Percentiles rank a stretch among this genome's conserved stretches.
phyloP scores from a whole-genome alignment of 129 eudicot genomes.

The Sambucus nigra region DNA sequence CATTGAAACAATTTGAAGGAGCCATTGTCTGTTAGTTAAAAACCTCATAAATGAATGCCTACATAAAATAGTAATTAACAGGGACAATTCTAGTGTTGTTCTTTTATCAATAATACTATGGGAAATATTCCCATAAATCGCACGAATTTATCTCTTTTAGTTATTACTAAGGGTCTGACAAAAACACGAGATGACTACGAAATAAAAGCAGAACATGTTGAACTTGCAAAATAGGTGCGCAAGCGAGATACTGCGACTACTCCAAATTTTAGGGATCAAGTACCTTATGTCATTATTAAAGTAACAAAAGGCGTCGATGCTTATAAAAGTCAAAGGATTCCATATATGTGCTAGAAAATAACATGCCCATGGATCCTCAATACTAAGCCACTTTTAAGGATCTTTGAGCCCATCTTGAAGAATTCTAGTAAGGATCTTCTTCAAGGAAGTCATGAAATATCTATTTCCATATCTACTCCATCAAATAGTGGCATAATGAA shows the following conservation, averaged over 20 bases:
- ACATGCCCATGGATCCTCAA: slow-evolving; percentile 88
- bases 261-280: slow-evolving; percentile 94
- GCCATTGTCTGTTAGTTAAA: slow-evolving; percentile 85
- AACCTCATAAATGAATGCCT: slow-evolving; percentile 89
- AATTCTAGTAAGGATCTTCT: slow-evolving; percentile 90
- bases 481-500: slow-evolving; percentile 91
- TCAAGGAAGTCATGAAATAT: slow-evolving; percentile 80
- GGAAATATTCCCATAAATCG: slow-evolving; percentile 94
- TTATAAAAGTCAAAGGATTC: slow-evolving; percentile 92
- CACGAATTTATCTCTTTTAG: slow-evolving; percentile 86
- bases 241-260: slow-evolving; percentile 99
- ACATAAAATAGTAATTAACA: slow-evolving; percentile 78
- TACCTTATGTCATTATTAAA: slow-evolving; percentile 90
- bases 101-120: slow-evolving; percentile 82
- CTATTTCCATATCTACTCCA: slow-evolving; percentile 95
- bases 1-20: slow-evolving; percentile 95
- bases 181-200: slow-evolving; percentile 94
- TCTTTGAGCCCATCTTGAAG: slow-evolving; percentile 90
- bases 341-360: slow-evolving; percentile 82
- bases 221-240: slow-evolving; percentile 97
- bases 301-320: slow-evolving; percentile 98
- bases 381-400: slow-evolving; percentile 97
- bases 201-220: slow-evolving; percentile 95
- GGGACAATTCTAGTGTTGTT: slow-evolving; percentile 86
- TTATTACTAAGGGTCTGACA: slow-evolving; percentile 96